These are phyloP conservation scores for Sphagnum tenellum DNA, from an alignment of 225 moss, liverwort and hornwort species.

Conservation along the genomic window DNA sequence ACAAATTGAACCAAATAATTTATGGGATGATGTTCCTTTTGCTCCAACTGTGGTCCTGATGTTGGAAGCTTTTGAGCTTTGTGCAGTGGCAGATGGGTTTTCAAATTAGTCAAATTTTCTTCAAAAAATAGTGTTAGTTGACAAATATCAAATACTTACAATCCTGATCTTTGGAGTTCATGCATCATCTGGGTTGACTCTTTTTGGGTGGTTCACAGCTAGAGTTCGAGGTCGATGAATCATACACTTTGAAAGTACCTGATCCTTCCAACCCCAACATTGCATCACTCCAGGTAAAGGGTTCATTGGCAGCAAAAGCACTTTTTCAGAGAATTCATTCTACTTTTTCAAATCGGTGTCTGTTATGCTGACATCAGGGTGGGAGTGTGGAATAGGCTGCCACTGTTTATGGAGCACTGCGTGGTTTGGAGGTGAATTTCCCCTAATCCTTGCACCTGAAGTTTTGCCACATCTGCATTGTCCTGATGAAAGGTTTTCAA, in stretches of 20 bases:
- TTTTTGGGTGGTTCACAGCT: conserved; percentile 17
- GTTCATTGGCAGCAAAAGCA: neutral
- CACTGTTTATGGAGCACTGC: conserved; percentile 51
- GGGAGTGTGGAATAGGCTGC: conserved; percentile 23
- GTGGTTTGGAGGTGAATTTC: conserved; percentile 45
- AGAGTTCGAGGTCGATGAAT: conserved; percentile 46
- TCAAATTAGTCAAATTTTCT: no score
- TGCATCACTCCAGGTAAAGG: conserved; percentile 21
- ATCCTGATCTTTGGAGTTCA: no score
- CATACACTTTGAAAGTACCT: conserved; percentile 34
- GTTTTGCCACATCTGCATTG: neutral
- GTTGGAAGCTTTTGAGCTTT: no score
- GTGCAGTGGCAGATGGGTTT: no score
- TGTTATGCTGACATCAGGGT: conserved; percentile 1
- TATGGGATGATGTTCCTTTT: no score
- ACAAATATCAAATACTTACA: no score
- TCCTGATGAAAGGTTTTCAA: no score
- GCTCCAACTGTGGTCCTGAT: no score
- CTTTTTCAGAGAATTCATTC: neutral
- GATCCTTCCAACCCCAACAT: conserved; percentile 16
- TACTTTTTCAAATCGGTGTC: neutral
- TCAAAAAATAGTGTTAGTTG: no score
- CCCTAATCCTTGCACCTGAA: neutral
- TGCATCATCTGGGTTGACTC: no score
- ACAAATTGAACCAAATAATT: no score